Base-by-base conservation (phyloP, 768 basidiomycete genomes). In the Wakefieldia striispora region DNA sequence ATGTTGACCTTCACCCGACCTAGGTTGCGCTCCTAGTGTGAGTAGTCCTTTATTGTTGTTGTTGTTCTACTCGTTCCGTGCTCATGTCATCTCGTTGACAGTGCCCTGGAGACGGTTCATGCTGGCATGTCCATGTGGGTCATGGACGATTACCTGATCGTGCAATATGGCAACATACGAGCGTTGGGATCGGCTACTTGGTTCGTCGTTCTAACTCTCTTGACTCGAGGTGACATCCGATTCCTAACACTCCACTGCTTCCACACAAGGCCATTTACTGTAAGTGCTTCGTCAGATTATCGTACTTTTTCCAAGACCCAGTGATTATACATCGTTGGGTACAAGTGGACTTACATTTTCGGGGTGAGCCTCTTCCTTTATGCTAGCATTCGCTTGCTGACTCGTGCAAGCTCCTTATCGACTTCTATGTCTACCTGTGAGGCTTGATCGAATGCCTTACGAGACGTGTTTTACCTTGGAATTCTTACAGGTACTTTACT, bases 341-440 rank as follows among this genome's bases (percentile, higher is more conserved):
- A n/a, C 4, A 49, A 66, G 63, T 42, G 47, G 24, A 66, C 39
- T 2, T 65, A 56, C 6, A 59, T 50, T 3, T 43, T 64, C 14
- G 63, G 63, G 23, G 63, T 65, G 38, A 59, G 63, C 19, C 0
- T 45, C 13, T 14, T 12, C 39, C 12, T 9, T 2, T 33, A 13
- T 11, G 14, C 13, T 14, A 13, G 3, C 7, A 14, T n/a, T 14
- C 31, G 14, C 13, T 13, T 33, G 19, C 52, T 66, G 41, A 63
- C 16, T 6, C 10, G 1, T 20, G 0, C 2, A 50, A 65, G 63
- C 51, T 65, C 20, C 2, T 64, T 19, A 59, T 64, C 37, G 63
- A 65, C 48, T 64, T 66, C 16, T 52, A 64, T 33, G 61, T 65
- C n/a, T 65, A 65, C 26, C 13, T 55, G 63, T 61, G 24, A 47